A percentile compares a stretch with the other conserved stretches of the same genome.
These are phyloP conservation scores for Creolimax fragrantissima DNA, from an alignment of 78 protist genomes.

Conservation along the genomic window DNA sequence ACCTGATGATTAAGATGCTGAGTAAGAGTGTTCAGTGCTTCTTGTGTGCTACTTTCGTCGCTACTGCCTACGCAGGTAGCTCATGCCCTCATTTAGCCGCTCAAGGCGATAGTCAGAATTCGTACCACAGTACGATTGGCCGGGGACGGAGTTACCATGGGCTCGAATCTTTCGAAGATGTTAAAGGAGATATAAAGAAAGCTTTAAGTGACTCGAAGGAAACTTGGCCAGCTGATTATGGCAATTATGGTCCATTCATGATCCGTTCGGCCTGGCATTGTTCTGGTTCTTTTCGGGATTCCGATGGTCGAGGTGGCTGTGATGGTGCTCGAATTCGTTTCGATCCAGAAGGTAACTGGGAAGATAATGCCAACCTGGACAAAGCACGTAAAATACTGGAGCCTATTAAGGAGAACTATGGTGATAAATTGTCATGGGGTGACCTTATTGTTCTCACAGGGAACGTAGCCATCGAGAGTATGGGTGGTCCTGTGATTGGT, in stretches of 20 bases:
- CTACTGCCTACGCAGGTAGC: too few relatives aligned
- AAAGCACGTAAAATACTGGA: conserved; percentile 34
- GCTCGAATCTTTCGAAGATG: neutral
- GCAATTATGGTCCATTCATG: conserved; percentile 36
- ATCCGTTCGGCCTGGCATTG: conserved; percentile 51
- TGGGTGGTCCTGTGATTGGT: conserved; percentile 17
- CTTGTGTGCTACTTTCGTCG: too few relatives aligned
- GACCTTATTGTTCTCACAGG: conserved; percentile 50
- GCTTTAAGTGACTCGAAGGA: neutral
- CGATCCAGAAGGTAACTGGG: conserved; percentile 24
- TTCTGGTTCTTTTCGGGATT: conserved; percentile 26
- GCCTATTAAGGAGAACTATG: conserved; percentile 50
- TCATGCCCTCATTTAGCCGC: too few relatives aligned
- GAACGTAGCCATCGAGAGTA: conserved; percentile 29
- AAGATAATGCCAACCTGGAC: conserved; percentile 59
- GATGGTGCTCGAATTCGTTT: conserved; percentile 31
- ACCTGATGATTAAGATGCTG: too few relatives aligned
- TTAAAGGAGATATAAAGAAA: neutral
- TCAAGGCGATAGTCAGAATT: too few relatives aligned
- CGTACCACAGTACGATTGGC: too few relatives aligned
- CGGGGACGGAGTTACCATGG: too few relatives aligned
- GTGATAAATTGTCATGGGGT: conserved; percentile 47
- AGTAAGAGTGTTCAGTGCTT: too few relatives aligned
- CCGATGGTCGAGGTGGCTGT: conserved; percentile 53
- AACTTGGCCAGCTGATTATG: conserved; percentile 51